These are phyloP conservation scores for Talaromyces ruber DNA, from an alignment of 495 filamentous ascomycete genomes.

Conservation along the genomic window DNA sequence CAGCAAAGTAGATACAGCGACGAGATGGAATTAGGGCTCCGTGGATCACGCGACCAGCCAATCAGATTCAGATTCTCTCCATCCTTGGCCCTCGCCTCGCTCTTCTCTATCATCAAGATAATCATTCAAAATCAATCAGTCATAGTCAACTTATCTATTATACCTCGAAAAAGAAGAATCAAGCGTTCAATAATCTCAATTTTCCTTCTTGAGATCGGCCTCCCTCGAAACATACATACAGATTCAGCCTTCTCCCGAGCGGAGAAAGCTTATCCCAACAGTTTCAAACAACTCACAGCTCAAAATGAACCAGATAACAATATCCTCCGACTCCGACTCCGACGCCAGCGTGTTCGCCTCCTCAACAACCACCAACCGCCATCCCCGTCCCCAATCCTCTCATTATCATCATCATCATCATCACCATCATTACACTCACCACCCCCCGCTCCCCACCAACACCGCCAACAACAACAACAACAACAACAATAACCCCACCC, in stretches of 20 bases:
- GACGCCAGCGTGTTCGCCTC: background rate
- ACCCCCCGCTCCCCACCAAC: background rate
- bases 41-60: background rate
- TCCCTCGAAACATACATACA: no score
- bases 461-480: background rate
- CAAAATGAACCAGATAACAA: background rate
- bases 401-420: background rate
- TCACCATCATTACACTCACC: background rate
- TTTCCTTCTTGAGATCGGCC: no score
- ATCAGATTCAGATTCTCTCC: background rate
- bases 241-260: background rate
- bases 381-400: conserved; percentile 1
- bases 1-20: no score
- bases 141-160: no score
- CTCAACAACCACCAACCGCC: conserved; percentile 1
- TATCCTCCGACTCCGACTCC: background rate
- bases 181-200: no score
- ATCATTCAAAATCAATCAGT: no score
- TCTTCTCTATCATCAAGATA: background rate
- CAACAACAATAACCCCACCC: background rate
- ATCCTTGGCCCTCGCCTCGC: no score
- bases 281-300: background rate
- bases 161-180: no score
- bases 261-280: background rate
- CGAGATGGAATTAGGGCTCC: background rate